These are phyloP conservation scores for Durusdinium trenchii DNA, from an alignment of 73 alveolate genomes.

Conservation along the genomic window DNA sequence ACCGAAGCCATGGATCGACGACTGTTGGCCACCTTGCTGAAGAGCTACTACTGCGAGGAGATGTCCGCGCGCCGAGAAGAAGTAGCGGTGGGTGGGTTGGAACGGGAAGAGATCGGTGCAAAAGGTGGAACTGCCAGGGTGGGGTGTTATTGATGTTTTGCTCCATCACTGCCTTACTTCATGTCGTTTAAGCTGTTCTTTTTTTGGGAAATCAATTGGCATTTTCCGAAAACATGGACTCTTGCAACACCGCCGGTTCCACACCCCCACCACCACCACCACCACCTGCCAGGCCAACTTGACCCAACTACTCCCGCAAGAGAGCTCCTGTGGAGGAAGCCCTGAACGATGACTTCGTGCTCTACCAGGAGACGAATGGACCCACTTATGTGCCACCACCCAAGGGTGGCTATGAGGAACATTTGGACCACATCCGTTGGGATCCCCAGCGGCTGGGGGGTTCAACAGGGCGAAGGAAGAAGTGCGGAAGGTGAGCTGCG, in stretches of 20 bases:
- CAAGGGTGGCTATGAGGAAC: slow-evolving; percentile 96
- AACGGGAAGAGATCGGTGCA: not conserved
- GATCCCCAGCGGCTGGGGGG: too few species aligned
- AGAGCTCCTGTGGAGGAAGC: slow-evolving; percentile 12
- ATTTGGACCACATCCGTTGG: slow-evolving; percentile 98
- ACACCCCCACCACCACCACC: too few species aligned
- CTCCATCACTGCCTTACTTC: too few species aligned
- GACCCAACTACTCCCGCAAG: not conserved
- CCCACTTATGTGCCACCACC: slow-evolving; percentile 94
- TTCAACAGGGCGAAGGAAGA: too few species aligned
- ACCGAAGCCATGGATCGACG: slow-evolving; percentile 99
- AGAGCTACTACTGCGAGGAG: slow-evolving; percentile 98
- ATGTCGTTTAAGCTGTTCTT: too few species aligned
- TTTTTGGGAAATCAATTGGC: too few species aligned
- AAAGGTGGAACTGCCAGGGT: too few species aligned
- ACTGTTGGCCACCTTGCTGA: slow-evolving; percentile 98
- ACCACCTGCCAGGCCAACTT: slow-evolving; percentile 41
- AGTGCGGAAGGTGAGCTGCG: too few species aligned
- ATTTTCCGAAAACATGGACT: too few species aligned
- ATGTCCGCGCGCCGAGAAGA: slow-evolving; percentile 86
- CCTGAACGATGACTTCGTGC: slow-evolving; percentile 61
- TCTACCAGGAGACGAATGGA: slow-evolving; percentile 28
- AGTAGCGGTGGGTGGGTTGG: not conserved
- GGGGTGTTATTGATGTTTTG: too few species aligned
- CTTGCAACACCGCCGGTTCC: too few species aligned